Percentiles rank a stretch among this genome's conserved stretches.
Conservation (phyloP, 106 monocot genomes). For the Phalaenopsis equestris region DNA sequence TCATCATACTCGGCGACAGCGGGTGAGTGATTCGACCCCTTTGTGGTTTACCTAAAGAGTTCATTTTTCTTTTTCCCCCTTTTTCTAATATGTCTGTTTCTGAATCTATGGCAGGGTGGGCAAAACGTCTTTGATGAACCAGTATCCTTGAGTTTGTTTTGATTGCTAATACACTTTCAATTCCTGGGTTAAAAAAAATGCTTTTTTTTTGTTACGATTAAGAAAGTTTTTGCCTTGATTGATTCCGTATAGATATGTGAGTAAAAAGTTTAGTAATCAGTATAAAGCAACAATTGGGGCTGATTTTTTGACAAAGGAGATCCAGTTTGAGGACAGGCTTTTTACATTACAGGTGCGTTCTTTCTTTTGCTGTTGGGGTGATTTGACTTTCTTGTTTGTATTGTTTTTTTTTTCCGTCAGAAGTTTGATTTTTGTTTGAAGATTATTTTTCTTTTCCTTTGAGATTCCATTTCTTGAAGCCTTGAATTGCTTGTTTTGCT, state of each 20-base stretch:
- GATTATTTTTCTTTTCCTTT: neutral
- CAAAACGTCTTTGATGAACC: conserved; percentile 40
- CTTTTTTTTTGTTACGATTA: neutral
- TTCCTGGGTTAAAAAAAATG: neutral
- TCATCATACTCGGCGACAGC: conserved; percentile 75
- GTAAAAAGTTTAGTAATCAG: conserved; percentile 58
- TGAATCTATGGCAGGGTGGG: conserved; percentile 27
- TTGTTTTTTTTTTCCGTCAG: neutral
- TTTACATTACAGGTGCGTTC: conserved; percentile 35
- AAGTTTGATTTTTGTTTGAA: neutral
- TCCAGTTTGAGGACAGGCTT: conserved; percentile 65
- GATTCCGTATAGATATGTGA: conserved; percentile 29
- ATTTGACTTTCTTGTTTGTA: neutral
- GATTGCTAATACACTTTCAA: neutral
- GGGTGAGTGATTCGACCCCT: conserved; percentile 28
- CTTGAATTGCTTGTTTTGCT: neutral
- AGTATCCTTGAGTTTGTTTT: conserved; percentile 17
- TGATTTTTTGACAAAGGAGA: conserved; percentile 75
- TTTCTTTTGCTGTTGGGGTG: neutral
- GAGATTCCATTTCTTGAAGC: neutral
- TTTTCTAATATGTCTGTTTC: conserved; percentile 3
- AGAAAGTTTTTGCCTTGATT: neutral
- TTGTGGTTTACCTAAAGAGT: neutral
- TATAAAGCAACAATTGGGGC: conserved; percentile 77
- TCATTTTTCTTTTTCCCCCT: neutral